These are phyloP conservation scores for Piper longum DNA, from an alignment of 164 flowering plant species.

Conservation along the genomic window DNA sequence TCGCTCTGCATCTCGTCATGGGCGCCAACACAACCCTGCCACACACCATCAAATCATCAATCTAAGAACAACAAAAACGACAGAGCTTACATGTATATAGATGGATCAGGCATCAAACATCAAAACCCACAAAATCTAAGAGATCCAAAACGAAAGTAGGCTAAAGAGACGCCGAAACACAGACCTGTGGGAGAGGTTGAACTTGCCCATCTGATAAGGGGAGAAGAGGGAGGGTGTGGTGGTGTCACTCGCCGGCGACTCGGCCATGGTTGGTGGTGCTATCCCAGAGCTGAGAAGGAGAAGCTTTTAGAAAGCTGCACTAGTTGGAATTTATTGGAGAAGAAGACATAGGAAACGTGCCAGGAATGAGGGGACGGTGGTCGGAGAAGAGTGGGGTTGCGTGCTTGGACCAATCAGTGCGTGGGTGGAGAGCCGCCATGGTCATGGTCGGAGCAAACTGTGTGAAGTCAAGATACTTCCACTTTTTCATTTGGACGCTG, in stretches of 20 bases:
- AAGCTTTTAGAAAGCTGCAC: no score
- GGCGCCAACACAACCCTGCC: constrained; percentile 38
- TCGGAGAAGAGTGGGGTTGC: no score
- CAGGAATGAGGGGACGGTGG: no score
- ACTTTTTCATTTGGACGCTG: no score
- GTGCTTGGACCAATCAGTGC: no score
- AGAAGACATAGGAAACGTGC: no score
- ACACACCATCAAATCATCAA: neutral
- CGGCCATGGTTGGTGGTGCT: constrained; percentile 19
- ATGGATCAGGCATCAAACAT: neutral
- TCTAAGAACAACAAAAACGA: neutral
- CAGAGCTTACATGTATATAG: neutral
- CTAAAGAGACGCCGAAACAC: neutral
- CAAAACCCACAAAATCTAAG: neutral
- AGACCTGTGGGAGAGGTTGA: constrained; percentile 79
- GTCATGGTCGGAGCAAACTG: no score
- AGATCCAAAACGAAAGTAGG: neutral
- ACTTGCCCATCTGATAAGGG: constrained; percentile 62
- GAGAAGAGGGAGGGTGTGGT: constrained; percentile 31
- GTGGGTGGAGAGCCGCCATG: no score
- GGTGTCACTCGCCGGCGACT: constrained; percentile 11
- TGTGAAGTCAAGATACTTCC: no score
- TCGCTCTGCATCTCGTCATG: constrained; percentile 34
- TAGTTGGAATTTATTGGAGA: no score
- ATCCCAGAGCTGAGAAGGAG: no score